These are phyloP conservation scores for Vaccinium darrowii DNA, from an alignment of 148 eudicot species.

Conservation along the genomic window DNA sequence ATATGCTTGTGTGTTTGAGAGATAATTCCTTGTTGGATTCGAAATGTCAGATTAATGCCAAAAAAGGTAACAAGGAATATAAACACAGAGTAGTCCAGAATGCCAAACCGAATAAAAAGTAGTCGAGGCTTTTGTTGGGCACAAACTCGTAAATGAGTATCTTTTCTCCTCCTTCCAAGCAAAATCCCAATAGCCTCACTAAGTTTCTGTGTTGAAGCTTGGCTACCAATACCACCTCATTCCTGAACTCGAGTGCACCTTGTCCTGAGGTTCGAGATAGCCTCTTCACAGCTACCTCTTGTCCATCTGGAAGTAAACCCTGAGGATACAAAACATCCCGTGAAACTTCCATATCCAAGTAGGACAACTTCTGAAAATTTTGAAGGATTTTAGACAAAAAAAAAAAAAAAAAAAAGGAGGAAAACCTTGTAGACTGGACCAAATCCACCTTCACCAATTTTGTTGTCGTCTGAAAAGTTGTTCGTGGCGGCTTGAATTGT, in stretches of 20 bases:
- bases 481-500: constrained; percentile 12
- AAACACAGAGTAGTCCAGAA: background rate
- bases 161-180: constrained; percentile 37
- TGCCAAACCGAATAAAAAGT: constrained; percentile 27
- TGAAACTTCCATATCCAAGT: background rate
- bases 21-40: too few relatives aligned
- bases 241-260: constrained; percentile 43
- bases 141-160: constrained; percentile 36
- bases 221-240: constrained; percentile 40
- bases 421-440: constrained; percentile 19
- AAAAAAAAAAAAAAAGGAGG: too few relatives aligned
- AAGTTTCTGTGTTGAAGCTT: constrained; percentile 49
- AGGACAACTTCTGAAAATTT: background rate
- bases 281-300: constrained; percentile 50
- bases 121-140: constrained; percentile 38
- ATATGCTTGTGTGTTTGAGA: too few relatives aligned
- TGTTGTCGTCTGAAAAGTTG: constrained; percentile 15
- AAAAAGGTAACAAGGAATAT: background rate
- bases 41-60: background rate
- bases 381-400: background rate
- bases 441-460: constrained; percentile 25
- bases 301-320: constrained; percentile 43
- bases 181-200: constrained; percentile 41
- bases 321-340: constrained; percentile 2
- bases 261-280: constrained; percentile 32